These are phyloP conservation scores for Fusarium sp. DNA, from an alignment of 2,329 filamentous ascomycete genomes.

Conservation along the genomic window DNA sequence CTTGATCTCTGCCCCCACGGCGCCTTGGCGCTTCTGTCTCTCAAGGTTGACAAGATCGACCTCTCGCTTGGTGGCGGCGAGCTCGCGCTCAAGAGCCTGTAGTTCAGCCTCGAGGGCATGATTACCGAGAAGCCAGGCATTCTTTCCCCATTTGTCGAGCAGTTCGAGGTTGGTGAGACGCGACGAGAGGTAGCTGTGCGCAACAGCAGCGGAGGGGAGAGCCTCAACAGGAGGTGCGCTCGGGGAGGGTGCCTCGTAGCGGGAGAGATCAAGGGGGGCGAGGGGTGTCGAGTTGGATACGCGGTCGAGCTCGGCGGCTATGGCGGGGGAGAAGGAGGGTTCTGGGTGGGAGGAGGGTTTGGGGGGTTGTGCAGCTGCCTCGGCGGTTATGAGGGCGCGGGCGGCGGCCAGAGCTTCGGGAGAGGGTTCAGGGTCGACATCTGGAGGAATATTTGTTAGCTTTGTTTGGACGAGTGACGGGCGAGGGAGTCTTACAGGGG, in stretches of 20 bases:
- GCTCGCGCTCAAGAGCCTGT: slow-evolving; percentile 76
- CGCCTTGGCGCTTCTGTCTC: slow-evolving; percentile 77
- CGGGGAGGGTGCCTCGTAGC: slow-evolving; percentile 77
- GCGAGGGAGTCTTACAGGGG: slow-evolving; percentile 70
- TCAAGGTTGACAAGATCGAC: slow-evolving; percentile 80
- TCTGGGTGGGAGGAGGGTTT: slow-evolving; percentile 63
- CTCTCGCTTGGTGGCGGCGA: slow-evolving; percentile 74
- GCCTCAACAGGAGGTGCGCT: slow-evolving; percentile 68
- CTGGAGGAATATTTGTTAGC: slow-evolving; percentile 57
- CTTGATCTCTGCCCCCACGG: slow-evolving; percentile 77
- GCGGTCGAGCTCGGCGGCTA: slow-evolving; percentile 76
- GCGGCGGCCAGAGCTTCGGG: slow-evolving; percentile 73
- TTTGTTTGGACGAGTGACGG: slow-evolving; percentile 31
- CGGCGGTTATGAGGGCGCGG: slow-evolving; percentile 75
- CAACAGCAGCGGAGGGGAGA: slow-evolving; percentile 66
- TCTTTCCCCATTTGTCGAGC: slow-evolving; percentile 86
- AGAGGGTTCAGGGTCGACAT: slow-evolving; percentile 83
- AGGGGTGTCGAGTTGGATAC: slow-evolving; percentile 59
- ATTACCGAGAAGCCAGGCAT: slow-evolving; percentile 92
- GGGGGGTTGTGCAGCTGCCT: slow-evolving; percentile 64
- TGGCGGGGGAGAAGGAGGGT: slow-evolving; percentile 73
- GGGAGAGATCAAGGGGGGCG: slow-evolving; percentile 75
- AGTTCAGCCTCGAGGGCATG: slow-evolving; percentile 78
- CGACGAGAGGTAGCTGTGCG: slow-evolving; percentile 63
- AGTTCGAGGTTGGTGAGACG: slow-evolving; percentile 72